Percentiles rank a stretch among this genome's conserved stretches.
Conservation (phyloP, 1,139 yeast genomes). For the Saccharomyces hybrid region DNA sequence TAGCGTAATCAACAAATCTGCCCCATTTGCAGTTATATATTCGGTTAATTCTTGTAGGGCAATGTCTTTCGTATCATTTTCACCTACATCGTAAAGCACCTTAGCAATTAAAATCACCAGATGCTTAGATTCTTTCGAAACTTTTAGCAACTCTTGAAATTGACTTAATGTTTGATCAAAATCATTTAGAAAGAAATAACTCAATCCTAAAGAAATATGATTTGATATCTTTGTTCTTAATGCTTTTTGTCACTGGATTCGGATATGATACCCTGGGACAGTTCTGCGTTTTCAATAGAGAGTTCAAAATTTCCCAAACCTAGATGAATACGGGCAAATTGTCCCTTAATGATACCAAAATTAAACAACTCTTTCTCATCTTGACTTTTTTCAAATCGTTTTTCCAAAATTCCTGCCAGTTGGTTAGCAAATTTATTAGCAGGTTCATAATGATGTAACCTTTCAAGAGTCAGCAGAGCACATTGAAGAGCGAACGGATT, state of each 20-base stretch:
- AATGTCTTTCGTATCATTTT: slow-evolving; percentile 68
- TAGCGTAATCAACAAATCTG: slow-evolving; percentile 57
- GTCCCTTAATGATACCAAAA: slow-evolving; percentile 57
- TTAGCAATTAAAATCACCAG: slow-evolving; percentile 71
- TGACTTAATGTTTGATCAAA: slow-evolving; percentile 61
- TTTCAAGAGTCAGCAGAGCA: slow-evolving; percentile 56
- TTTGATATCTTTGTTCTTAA: slow-evolving; percentile 44
- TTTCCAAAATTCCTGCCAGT: slow-evolving; percentile 47
- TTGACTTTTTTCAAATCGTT: slow-evolving; percentile 51
- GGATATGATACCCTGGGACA: slow-evolving; percentile 46
- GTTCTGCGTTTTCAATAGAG: slow-evolving; percentile 57
- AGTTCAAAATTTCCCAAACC: slow-evolving; percentile 48
- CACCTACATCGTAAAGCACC: slow-evolving; percentile 65
- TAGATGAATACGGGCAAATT: slow-evolving; percentile 60
- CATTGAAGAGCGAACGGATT: slow-evolving; percentile 57
- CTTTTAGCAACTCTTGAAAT: slow-evolving; percentile 53
- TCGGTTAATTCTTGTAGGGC: slow-evolving; percentile 67
- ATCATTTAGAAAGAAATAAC: slow-evolving; percentile 53
- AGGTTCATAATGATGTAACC: slow-evolving; percentile 52
- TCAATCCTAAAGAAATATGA: slow-evolving; percentile 61
- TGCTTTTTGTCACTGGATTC: slow-evolving; percentile 33
- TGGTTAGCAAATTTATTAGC: slow-evolving; percentile 45
- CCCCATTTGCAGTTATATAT: slow-evolving; percentile 55
- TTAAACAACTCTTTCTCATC: slow-evolving; percentile 40
- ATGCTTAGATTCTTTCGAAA: slow-evolving; percentile 48